phyloP scores from a whole-genome alignment of 108 stramenopile species.

The Nitzschia sp. region DNA sequence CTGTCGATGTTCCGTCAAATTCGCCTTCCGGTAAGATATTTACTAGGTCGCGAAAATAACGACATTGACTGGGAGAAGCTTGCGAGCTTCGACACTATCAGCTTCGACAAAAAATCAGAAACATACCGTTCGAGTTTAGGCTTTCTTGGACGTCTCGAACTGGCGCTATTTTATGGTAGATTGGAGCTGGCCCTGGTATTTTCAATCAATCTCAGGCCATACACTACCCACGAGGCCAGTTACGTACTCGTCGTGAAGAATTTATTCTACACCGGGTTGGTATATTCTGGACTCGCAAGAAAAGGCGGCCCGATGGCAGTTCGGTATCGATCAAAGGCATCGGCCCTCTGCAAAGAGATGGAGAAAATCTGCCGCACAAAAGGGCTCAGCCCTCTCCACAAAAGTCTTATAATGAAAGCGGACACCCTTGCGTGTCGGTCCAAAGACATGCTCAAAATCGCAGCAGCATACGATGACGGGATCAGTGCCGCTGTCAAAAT shows the following conservation, averaged over 20 bases:
- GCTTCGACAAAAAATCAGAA: neutral
- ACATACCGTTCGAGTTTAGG: constrained; percentile 7
- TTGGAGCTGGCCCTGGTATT: constrained; percentile 25
- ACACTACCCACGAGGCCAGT: neutral
- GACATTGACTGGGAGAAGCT: constrained; percentile 23
- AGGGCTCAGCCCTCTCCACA: constrained; percentile 13
- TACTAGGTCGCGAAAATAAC: constrained; percentile 2
- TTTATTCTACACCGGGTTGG: constrained; percentile 21
- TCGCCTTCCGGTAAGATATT: constrained; percentile 14
- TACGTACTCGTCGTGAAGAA: constrained; percentile 13
- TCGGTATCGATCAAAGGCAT: constrained; percentile 3
- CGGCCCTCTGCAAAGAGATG: constrained; percentile 2
- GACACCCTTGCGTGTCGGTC: constrained; percentile 14
- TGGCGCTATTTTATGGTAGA: constrained; percentile 27
- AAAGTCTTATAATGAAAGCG: constrained; percentile 25
- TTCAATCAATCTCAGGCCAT: constrained; percentile 7
- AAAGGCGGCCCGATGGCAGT: neutral
- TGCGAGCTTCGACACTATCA: neutral
- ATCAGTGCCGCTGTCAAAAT: constrained; percentile 22
- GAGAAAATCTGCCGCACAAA: constrained; percentile 9
- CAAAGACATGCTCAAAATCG: constrained; percentile 10
- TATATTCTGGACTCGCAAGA: constrained; percentile 16
- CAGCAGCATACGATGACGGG: constrained; percentile 23
- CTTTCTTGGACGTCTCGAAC: constrained; percentile 21
- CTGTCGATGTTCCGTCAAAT: neutral